A percentile compares a stretch with the other conserved stretches of the same genome.
Evolutionary conservation across 148 eudicot species (phyloP).

Genomic region (Simmondsia chinensis): DNA sequence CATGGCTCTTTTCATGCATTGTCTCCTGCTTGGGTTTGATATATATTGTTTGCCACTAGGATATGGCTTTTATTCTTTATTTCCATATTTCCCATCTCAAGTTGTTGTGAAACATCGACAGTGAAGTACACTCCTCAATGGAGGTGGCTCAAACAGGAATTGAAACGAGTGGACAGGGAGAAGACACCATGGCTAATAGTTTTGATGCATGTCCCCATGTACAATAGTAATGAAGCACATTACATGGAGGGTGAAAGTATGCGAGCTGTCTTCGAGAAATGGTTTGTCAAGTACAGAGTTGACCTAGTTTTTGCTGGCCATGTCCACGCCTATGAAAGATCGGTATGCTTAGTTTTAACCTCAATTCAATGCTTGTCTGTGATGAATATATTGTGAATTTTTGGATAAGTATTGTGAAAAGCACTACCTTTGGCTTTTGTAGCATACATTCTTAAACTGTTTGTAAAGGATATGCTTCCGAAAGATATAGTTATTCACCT

Average conservation of each 20-base stretch:
- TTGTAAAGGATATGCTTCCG: too few species aligned
- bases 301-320: constrained; percentile 85
- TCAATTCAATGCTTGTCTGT: not conserved
- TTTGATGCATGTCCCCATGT: constrained; percentile 81
- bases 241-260: constrained; percentile 95
- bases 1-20: too few species aligned
- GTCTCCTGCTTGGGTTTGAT: too few species aligned
- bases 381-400: too few species aligned
- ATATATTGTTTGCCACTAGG: too few species aligned
- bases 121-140: constrained; percentile 91
- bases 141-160: constrained; percentile 56
- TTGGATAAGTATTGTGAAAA: too few species aligned
- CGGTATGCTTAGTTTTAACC: constrained; percentile 32
- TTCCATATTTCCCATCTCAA: not conserved
- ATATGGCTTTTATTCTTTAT: not conserved
- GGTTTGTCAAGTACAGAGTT: constrained; percentile 76
- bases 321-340: constrained; percentile 96
- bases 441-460: too few species aligned
- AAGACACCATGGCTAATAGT: constrained; percentile 97
- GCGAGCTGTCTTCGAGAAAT: constrained; percentile 66
- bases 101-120: constrained; percentile 19
- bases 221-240: constrained; percentile 80
- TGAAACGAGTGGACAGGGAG: constrained; percentile 66
- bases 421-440: too few species aligned
- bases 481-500: too few species aligned